Evolutionary conservation across 768 basidiomycete species (phyloP).

Genomic region (Pleurotus djamor): DNA sequence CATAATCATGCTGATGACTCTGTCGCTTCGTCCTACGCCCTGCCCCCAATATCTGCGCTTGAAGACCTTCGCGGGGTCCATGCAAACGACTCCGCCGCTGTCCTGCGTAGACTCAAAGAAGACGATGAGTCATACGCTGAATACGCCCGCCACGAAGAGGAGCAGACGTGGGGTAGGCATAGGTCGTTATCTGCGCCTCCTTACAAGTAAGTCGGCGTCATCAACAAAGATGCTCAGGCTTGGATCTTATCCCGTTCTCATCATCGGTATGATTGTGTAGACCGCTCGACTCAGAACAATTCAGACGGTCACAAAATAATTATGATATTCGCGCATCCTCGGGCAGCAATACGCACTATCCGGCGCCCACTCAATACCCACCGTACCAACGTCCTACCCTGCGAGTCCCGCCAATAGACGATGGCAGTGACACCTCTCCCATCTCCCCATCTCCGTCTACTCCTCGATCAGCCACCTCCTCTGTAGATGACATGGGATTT

Average conservation of each 20-base stretch:
- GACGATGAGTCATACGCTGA: conserved; percentile 41
- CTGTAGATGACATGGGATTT: not conserved
- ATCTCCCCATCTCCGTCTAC: conserved; percentile 5
- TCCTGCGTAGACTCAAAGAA: conserved; percentile 59
- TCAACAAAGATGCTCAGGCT: not conserved
- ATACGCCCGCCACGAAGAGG: conserved; percentile 20
- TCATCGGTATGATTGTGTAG: conserved; percentile 12
- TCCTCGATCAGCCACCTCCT: not conserved
- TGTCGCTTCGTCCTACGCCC: conserved; percentile 42
- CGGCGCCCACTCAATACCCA: not conserved
- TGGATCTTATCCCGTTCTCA: conserved; percentile 8
- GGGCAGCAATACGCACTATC: not conserved
- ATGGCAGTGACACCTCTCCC: not conserved
- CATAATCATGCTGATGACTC: conserved; percentile 19
- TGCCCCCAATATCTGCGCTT: conserved; percentile 69
- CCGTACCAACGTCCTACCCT: not conserved
- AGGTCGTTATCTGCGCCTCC: conserved; percentile 41
- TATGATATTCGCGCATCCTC: not conserved
- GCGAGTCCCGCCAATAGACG: not conserved
- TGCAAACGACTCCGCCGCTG: conserved; percentile 60
- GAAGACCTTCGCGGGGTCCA: conserved; percentile 57
- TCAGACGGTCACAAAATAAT: not conserved
- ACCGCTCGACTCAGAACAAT: not conserved
- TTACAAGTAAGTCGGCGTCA: conserved; percentile 18
- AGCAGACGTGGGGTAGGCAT: conserved; percentile 33